Percentiles rank a stretch among this genome's conserved stretches.
Evolutionary conservation across 2,329 filamentous ascomycete genomes (phyloP).

Genomic region (Aspergillus arachidicola): DNA sequence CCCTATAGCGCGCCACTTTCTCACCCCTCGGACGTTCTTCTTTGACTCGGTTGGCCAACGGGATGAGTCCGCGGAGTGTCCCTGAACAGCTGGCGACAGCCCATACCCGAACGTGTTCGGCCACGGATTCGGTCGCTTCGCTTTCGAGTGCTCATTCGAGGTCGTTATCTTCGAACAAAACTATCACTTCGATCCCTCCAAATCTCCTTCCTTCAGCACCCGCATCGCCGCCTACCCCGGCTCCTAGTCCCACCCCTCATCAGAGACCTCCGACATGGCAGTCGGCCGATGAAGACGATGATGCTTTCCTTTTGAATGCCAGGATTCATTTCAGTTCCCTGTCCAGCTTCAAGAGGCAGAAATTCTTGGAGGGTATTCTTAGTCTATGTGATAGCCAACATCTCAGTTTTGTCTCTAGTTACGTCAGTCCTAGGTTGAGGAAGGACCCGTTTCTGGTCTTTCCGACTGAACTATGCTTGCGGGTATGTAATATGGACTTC

Average conservation of each 20-base stretch:
- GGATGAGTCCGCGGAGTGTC: slow-evolving; percentile 32
- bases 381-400: slow-evolving; percentile 95
- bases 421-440: slow-evolving; percentile 90
- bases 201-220: slow-evolving; percentile 67
- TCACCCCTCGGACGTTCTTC: slow-evolving; percentile 29
- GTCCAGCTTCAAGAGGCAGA: slow-evolving; percentile 73
- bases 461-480: slow-evolving; percentile 87
- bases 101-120: slow-evolving; percentile 31
- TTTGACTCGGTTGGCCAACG: slow-evolving; percentile 33
- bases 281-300: slow-evolving; percentile 66
- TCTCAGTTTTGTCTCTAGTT: slow-evolving; percentile 93
- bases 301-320: slow-evolving; percentile 78
- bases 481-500: slow-evolving; percentile 58
- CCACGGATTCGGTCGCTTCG: slow-evolving; percentile 26
- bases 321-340: slow-evolving; percentile 78
- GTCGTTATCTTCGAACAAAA: slow-evolving; percentile 52
- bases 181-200: slow-evolving; percentile 56
- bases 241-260: slow-evolving; percentile 66
- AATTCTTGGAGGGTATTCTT: slow-evolving; percentile 82
- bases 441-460: slow-evolving; percentile 94
- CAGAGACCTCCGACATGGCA: slow-evolving; percentile 58
- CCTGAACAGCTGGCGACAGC: slow-evolving; percentile 33
- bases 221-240: slow-evolving; percentile 68
- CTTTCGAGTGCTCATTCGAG: slow-evolving; percentile 36
- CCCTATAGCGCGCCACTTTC: slow-evolving; percentile 24